Evolutionary conservation across 257 asterid species (phyloP).

Genomic region (Nicotiana knightiana): DNA sequence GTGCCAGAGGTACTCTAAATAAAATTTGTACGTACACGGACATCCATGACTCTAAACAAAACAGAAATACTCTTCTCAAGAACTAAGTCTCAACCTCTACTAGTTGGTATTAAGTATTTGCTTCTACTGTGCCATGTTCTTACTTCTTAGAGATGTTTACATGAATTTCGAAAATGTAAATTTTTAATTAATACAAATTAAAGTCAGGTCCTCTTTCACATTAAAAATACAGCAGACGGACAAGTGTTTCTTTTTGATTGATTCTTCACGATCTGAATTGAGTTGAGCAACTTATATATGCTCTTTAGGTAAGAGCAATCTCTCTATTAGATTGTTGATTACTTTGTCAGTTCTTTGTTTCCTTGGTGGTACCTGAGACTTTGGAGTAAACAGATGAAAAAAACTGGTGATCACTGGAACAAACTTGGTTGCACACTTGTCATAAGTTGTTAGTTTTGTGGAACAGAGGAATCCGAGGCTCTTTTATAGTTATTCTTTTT

Average conservation of each 20-base stretch:
- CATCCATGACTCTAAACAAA: neutral
- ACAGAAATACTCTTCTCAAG: neutral
- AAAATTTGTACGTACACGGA: neutral
- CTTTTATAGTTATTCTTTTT: neutral
- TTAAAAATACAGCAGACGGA: neutral
- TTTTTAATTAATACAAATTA: neutral
- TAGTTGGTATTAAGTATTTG: neutral
- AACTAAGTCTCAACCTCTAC: neutral
- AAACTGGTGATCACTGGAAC: too few relatives aligned
- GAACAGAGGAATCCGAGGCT: too few relatives aligned
- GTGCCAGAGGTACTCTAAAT: neutral
- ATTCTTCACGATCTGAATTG: neutral
- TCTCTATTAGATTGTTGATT: neutral
- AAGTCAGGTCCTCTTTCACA: neutral
- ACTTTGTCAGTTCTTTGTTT: neutral
- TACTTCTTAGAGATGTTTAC: neutral
- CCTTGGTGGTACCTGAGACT: neutral
- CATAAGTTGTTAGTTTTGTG: too few relatives aligned
- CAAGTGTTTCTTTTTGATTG: neutral
- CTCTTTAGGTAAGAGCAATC: neutral
- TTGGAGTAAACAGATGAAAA: neutral
- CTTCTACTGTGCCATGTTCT: neutral
- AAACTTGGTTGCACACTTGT: too few relatives aligned
- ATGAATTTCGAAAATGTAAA: neutral
- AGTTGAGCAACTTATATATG: neutral